These are phyloP conservation scores for Exophiala xenobiotica DNA, from an alignment of 2,329 filamentous ascomycete species.

Conservation along the genomic window DNA sequence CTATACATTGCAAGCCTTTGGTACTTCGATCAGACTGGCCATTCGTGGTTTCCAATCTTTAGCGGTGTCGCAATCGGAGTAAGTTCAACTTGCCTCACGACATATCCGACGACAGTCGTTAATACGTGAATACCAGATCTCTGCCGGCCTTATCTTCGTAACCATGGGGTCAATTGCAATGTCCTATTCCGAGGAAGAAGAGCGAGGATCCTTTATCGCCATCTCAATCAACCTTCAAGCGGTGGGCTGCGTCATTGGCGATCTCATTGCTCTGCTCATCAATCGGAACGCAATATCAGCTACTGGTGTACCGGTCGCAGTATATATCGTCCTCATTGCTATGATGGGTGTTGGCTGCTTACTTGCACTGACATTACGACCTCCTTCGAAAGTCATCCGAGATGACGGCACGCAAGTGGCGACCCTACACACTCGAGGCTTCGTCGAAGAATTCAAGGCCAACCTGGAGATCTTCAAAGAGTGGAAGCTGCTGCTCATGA, in stretches of 20 bases:
- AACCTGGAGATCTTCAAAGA: conserved; percentile 33
- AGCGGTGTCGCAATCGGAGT: conserved; percentile 8
- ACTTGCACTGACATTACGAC: conserved; percentile 4
- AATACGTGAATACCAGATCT: conserved; percentile 3
- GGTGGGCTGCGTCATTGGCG: conserved; percentile 25
- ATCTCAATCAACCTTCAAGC: conserved; percentile 35
- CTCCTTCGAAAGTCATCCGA: conserved; percentile 12
- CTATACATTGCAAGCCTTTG: conserved; percentile 17
- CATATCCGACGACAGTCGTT: neutral
- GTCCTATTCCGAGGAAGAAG: conserved; percentile 37
- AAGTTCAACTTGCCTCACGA: neutral
- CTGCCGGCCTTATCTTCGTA: conserved; percentile 33
- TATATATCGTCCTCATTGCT: conserved; percentile 12
- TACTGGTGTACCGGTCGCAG: conserved; percentile 10
- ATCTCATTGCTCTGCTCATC: conserved; percentile 15
- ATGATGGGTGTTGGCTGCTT: conserved; percentile 9
- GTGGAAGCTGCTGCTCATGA: conserved; percentile 34
- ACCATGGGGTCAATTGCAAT: conserved; percentile 36
- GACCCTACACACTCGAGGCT: conserved; percentile 30
- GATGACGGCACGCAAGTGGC: conserved; percentile 31
- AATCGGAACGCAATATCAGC: conserved; percentile 5
- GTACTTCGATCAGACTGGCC: conserved; percentile 15
- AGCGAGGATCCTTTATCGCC: conserved; percentile 35
- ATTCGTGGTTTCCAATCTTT: conserved; percentile 11
- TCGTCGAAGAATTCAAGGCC: conserved; percentile 33